Base-by-base conservation (phyloP, 2,329 filamentous ascomycete genomes). In the Aulographum hederae region DNA sequence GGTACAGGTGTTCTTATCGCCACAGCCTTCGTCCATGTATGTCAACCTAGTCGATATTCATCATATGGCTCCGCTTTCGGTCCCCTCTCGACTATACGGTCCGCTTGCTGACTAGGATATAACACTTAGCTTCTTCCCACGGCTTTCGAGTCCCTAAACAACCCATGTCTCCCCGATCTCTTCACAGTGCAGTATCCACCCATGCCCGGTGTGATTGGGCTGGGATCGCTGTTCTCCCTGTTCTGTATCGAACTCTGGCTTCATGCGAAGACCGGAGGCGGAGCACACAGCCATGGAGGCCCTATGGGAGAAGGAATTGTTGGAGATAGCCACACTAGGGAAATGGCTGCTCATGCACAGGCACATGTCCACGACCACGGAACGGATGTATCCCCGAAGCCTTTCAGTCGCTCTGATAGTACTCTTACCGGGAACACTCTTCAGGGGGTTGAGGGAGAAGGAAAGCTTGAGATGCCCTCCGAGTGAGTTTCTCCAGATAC, bases 1-100 rank as follows among this genome's bases (percentile, higher is more conserved):
- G 51, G 80, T 45, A 89, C 80, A 1, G 80, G 80, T 36, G 81
- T 89, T 14, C 60, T 89, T n/a, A 75, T 89, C 38, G 79, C 81
- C 8, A 89, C 80, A 1, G 79, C 80, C 34, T 89, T 89, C 45
- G 78, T 86, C 17, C 79, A 86, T 54, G 50, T 54, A 40, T 34
- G 50, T 28, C 13, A 14, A 13, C 15, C 30, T 18, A 17, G 6
- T 18, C 16, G 13, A 31, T 6, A 5, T 13, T 25, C 23, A 15
- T 18, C 8, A 8, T 15, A 5, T 19, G n/a, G 15, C 2, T 20
- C 3, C n/a, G 11, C n/a, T n/a, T n/a, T n/a, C n/a, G n/a, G n/a
- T n/a, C n/a, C n/a, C n/a, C n/a, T n/a, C n/a, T n/a, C n/a, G n/a
- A n/a, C n/a, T n/a, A n/a, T n/a, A n/a, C 4, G 5, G 18, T 31